Base-by-base conservation (phyloP, 2,329 filamentous ascomycete genomes). In the Pseudogymnoascus destructans region DNA sequence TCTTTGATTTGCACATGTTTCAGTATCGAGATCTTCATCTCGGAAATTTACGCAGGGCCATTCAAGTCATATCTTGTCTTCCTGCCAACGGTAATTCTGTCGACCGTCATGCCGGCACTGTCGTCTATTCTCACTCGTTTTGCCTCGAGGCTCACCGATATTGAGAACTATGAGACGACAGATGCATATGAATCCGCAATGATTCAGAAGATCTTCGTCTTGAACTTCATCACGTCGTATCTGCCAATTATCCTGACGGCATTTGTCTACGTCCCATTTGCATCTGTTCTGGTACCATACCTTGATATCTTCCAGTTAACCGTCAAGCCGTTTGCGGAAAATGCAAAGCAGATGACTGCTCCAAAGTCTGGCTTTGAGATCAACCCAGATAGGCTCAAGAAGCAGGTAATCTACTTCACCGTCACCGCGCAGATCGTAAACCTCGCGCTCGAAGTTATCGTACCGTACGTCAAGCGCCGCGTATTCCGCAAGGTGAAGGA, bases 221-320 rank as follows among this genome's bases (percentile, higher is more conserved):
- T 97, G 67, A 95, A 96, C 74, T 95, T 96, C 72, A 92, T 97
- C 72, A 95, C 90, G 5, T 95, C 91, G 0, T 97, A 96, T 70
- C 82, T 95, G 57, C 87, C 89, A 0, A 85, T 95, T n/a, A 85
- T 95, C 68, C 79, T 97, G 15, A 96, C 91, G 0, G 89, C 91
- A 0, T 97, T 96, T 65, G 83, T 96, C 62, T 97, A 96, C 66
- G 88, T 95, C 17, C 92, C 92, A 0, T 97, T 97, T 66, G 92
- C 89, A 11, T 82, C 84, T 60, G 72, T 89, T 49, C 81, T 98
- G 9, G 82, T 93, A 0, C 92, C 93, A 0, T 87, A 95, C 68
- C 81, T 98, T 3, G 84, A 95, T 65, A 74, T 96, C 59, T 92
- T 95, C 73, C 80, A 82, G 61, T 73, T 84, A 11, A 84, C 86